Evolutionary conservation across 208 protist species (phyloP), one percentile per base, ranked within the genome.

Genomic region (Acanthamoeba divionensis): DNA sequence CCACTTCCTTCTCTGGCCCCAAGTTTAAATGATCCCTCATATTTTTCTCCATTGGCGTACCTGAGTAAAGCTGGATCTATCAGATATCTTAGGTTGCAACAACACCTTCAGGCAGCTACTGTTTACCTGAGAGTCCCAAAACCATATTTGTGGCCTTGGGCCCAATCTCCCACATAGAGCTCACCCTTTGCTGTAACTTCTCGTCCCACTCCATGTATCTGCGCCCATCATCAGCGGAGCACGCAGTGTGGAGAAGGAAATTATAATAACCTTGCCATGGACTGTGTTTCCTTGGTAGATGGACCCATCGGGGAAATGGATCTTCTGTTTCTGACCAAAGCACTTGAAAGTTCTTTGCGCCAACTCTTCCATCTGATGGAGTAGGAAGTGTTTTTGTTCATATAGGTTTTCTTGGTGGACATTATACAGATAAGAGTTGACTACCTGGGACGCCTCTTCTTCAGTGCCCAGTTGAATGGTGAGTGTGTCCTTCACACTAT

Each of bases 31-130:
- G 66, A 3, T 10, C 66, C 66, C 33, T 77, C 66, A 45, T 77
- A 77, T n/a, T 77, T 77, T 36, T 77, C 66, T 6, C 66, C 66
- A 50, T 77, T 44, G 9, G 41, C 66, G 33, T 77, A 77, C 38
- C 66, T 77, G 66, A 26, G 18, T 10, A 50, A 10, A 7, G n/a
- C 13, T 9, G 13, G n/a, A 9, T 21, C n/a, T 1, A 0, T 36
- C 5, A n/a, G 52, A 50, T 33, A 24, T 7, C 18, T 12, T 73
- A 21, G 24, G 65, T 8, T 15, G 12, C 9, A 41, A 26, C 15
- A 15, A n/a, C 15, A 57, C n/a, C 52, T 31, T 18, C 36, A 38
- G 13, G 65, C 4, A 26, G 4, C 7, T 73, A 44, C 5, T 41
- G 7, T 21, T 15, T 9, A 77, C 66, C 66, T 77, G n/a, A 77